Base-by-base conservation (phyloP, 495 filamentous ascomycete genomes). In the Monascus purpureus region DNA sequence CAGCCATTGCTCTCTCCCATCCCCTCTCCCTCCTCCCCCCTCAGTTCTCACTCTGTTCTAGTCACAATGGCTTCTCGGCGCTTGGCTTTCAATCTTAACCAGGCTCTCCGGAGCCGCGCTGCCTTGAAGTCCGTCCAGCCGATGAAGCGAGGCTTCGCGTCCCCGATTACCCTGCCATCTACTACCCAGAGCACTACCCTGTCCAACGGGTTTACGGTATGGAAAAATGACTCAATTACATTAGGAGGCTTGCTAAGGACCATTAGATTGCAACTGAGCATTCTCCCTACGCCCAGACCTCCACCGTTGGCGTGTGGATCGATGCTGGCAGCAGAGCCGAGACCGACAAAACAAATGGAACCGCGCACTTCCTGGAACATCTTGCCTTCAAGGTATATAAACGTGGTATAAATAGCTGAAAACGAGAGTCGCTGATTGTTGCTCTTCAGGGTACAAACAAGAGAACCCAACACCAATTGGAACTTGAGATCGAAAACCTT, bases 401-500 rank as follows among this genome's bases (percentile, higher is more conserved):
- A 11, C 11, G 2, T 8, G 20, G 32, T 22, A 34, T 30, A 26
- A 32, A 40, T 46, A 34, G 53, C 40, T 49, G 35, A 49, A 43
- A 13, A 35, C n/a, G n/a, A n/a, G n/a, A n/a, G n/a, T n/a, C n/a
- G n/a, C n/a, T n/a, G n/a, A n/a, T n/a, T n/a, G n/a, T n/a, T n/a
- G n/a, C n/a, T 33, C 66, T 43, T 15, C 45, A 80, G 88, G 90
- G 90, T 42, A 97, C 90, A 39, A 71, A 76, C 61, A 93, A 80
- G 61, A 74, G 90, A 49, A 83, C 78, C 25, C 92, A 96, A 60
- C 77, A 88, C 50, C 90, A 96, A 61, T 65, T 99, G 57, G 90
- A 99, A 68, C 77, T 99, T 29, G 92, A 99, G 67, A 94, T 99
- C 46, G 90, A 99, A 70, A 96, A 99, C 66, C 93, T 96, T 86